phyloP scores from a whole-genome alignment of 108 stramenopile species.

The Bacterosira constricta region DNA sequence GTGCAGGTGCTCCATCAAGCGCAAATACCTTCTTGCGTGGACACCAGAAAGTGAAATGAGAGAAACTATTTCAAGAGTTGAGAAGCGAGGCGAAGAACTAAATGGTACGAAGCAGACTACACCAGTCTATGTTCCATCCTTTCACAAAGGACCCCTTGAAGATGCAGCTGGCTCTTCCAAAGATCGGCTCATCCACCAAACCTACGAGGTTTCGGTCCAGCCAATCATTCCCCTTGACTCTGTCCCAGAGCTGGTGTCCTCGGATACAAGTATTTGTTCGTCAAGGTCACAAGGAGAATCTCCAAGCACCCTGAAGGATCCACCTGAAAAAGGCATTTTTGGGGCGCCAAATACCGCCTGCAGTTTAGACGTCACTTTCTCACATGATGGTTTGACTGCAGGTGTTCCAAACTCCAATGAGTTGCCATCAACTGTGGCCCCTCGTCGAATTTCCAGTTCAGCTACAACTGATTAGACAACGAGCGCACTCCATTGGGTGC shows the following conservation, averaged over 20 bases:
- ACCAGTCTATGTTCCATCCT: no score
- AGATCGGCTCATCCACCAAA: conserved; percentile 27
- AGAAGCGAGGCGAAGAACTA: conserved; percentile 52
- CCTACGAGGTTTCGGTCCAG: conserved; percentile 29
- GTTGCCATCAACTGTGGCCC: no score
- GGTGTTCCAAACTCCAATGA: no score
- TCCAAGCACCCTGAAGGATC: background rate
- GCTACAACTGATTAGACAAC: no score
- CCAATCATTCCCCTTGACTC: conserved; percentile 31
- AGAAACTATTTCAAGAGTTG: conserved; percentile 57
- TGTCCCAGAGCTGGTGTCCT: conserved; percentile 24
- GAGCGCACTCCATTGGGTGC: no score
- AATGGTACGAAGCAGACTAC: no score
- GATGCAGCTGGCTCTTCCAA: conserved; percentile 18
- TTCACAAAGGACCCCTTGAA: conserved; percentile 1
- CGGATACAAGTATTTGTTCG: conserved; percentile 11
- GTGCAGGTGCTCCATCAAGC: conserved; percentile 77
- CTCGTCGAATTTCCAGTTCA: no score
- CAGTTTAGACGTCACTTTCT: no score
- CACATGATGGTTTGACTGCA: no score
- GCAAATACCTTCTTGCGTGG: conserved; percentile 84
- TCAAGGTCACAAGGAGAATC: background rate
- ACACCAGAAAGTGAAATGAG: conserved; percentile 67
- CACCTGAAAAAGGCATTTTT: no score
- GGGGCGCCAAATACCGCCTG: no score